Evolutionary conservation across 2,329 filamentous ascomycete species (phyloP).

Genomic region (Alternaria novae-zelandiae): DNA sequence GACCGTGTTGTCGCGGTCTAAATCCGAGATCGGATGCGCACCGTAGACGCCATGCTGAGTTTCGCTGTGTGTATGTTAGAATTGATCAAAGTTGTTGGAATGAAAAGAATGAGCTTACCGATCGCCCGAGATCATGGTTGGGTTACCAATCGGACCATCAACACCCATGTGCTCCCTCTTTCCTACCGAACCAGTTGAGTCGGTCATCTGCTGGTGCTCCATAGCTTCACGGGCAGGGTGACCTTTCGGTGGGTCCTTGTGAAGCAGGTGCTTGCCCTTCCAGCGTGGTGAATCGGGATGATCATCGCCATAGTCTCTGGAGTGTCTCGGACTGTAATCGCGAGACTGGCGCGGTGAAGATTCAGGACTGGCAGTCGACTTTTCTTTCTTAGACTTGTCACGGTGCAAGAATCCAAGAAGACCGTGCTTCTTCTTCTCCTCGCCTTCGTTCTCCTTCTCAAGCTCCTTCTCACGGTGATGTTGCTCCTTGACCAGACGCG

Average conservation of each 20-base stretch:
- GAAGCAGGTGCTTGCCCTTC: constrained; percentile 46
- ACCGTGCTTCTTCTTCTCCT: constrained; percentile 48
- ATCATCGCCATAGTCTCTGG: constrained; percentile 31
- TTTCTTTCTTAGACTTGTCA: constrained; percentile 50
- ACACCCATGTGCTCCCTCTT: constrained; percentile 38
- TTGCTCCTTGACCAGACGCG: constrained; percentile 23
- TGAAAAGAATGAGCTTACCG: constrained; percentile 38
- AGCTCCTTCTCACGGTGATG: constrained; percentile 22
- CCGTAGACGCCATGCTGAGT: constrained; percentile 24
- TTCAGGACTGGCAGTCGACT: constrained; percentile 18
- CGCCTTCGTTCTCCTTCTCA: constrained; percentile 28
- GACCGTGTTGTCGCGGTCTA: constrained; percentile 30
- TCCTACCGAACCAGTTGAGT: constrained; percentile 10
- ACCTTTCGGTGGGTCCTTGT: constrained; percentile 51
- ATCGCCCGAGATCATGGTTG: constrained; percentile 33
- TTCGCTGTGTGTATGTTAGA: constrained; percentile 19
- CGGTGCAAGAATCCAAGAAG: constrained; percentile 51
- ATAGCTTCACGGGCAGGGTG: constrained; percentile 41
- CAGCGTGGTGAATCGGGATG: constrained; percentile 25
- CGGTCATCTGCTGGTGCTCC: constrained; percentile 23
- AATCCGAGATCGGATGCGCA: constrained; percentile 23
- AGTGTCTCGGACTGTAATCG: constrained; percentile 27
- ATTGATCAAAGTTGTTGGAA: too few species aligned
- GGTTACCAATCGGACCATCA: constrained; percentile 39
- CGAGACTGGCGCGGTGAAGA: constrained; percentile 25